Conservation (phyloP, 164 flowering plant species). For the Tetrastigma voinierianum region DNA sequence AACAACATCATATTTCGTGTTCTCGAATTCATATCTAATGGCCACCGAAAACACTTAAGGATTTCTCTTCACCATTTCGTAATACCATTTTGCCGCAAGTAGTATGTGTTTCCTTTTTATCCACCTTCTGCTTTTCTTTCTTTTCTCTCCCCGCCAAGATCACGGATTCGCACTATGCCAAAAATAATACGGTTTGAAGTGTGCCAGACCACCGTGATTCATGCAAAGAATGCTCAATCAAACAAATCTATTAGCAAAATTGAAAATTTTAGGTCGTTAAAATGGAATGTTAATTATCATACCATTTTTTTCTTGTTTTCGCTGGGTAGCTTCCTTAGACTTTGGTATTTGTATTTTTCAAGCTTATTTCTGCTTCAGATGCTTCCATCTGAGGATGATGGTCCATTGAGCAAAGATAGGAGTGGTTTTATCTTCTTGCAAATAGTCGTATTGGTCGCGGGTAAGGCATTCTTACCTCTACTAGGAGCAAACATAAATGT, state of each 20-base stretch:
- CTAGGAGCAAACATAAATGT: too few species aligned
- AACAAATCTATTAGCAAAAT: too few species aligned
- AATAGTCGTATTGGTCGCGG: too few species aligned
- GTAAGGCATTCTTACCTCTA: too few species aligned
- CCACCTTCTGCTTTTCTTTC: background rate
- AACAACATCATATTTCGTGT: constrained; percentile 30
- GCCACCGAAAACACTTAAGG: constrained; percentile 28
- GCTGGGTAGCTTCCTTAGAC: background rate
- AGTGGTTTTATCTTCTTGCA: background rate
- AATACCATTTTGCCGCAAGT: constrained; percentile 43
- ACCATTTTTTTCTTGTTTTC: background rate
- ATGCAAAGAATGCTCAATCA: too few species aligned
- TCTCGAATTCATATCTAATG: constrained; percentile 21
- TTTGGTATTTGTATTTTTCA: background rate
- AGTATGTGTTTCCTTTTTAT: constrained; percentile 31
- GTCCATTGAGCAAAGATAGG: background rate
- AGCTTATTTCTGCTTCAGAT: too few species aligned
- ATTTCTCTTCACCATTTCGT: constrained; percentile 42
- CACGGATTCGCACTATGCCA: background rate
- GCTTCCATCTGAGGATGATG: too few species aligned
- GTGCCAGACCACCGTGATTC: too few species aligned
- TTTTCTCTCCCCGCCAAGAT: background rate
- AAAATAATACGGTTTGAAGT: too few species aligned
- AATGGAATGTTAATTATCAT: too few species aligned
- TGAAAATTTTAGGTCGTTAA: too few species aligned